Base-by-base conservation (phyloP, 305 asterid genomes). In the Plantago lanceolata region DNA sequence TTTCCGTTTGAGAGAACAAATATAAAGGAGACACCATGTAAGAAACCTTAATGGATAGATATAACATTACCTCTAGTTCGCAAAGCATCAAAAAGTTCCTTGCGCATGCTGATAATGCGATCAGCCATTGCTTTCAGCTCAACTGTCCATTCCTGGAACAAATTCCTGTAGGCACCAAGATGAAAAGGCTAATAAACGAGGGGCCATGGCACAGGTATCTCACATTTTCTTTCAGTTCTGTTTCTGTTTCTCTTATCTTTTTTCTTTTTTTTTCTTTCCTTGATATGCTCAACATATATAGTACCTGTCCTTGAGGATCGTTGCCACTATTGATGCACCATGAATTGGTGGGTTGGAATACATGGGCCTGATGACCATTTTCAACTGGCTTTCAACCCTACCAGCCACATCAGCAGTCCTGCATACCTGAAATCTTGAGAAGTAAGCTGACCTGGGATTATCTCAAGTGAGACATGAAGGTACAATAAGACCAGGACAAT, bases 51-150 rank as follows among this genome's bases (percentile, higher is more conserved):
- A 51, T 51, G 16, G 7, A 28, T 31, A 48, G 37, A 16, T 14
- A 48, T 43, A 51, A 33, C 50, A 43, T 77, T 73, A 93, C 99
- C 96, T 85, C 82, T 76, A 64, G 79, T 59, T 20, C 76, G 75
- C 71, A 93, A 72, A 73, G 99, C 97, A 69, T 85, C 97, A 82
- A 85, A 90, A 56, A 89, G 81, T 63, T 81, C 80, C 65, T 85
- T 84, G 66, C 96, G 97, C 99, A 93, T 89, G 78, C 70, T 84
- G 76, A 89, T 89, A 60, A 93, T 93, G 45, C 99, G 95, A 74
- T 93, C 99, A 57, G 99, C 99, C 99, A 93, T 93, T 67, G 85
- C 92, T 76, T 89, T 89, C 80, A 93, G 94, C 85, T 93, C 97
- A 24, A 85, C 47, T 33, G 96, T 88, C 99, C 99, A 93, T 69